Evolutionary conservation across 129 eudicot species (phyloP).

Genomic region (Centrapalus pauciflorus): DNA sequence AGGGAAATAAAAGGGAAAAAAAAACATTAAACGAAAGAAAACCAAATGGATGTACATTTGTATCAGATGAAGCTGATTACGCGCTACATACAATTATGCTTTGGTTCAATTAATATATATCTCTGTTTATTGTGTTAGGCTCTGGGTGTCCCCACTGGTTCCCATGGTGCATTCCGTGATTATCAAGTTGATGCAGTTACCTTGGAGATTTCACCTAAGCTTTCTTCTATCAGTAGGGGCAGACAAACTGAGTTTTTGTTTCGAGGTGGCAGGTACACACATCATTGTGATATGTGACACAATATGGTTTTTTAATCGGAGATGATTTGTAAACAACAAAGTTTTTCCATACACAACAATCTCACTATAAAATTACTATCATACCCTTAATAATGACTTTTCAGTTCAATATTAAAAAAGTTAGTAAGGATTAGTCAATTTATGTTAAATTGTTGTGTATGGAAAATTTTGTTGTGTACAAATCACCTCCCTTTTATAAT

Average conservation of each 20-base stretch:
- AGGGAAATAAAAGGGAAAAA: background rate
- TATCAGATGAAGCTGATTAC: constrained; percentile 8
- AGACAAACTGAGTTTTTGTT: constrained; percentile 53
- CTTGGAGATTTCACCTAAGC: constrained; percentile 57
- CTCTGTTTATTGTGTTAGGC: constrained; percentile 47
- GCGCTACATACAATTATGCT: background rate
- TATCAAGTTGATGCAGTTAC: constrained; percentile 97
- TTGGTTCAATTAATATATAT: background rate
- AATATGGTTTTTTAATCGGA: constrained; percentile 1
- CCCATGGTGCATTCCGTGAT: constrained; percentile 98
- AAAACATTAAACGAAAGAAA: background rate
- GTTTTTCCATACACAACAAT: no score
- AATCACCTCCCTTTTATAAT: no score
- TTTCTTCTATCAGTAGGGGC: constrained; percentile 29
- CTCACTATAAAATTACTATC: no score
- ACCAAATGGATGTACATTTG: background rate
- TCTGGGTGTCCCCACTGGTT: constrained; percentile 91
- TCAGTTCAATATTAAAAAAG: no score
- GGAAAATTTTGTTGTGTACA: no score
- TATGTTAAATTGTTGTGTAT: no score
- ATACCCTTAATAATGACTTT: no score
- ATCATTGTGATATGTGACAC: background rate
- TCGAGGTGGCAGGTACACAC: constrained; percentile 70
- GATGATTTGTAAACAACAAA: no score
- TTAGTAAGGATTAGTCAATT: no score